phyloP scores from a whole-genome alignment of 2,329 filamentous ascomycete species.

The Diaporthe citri region DNA sequence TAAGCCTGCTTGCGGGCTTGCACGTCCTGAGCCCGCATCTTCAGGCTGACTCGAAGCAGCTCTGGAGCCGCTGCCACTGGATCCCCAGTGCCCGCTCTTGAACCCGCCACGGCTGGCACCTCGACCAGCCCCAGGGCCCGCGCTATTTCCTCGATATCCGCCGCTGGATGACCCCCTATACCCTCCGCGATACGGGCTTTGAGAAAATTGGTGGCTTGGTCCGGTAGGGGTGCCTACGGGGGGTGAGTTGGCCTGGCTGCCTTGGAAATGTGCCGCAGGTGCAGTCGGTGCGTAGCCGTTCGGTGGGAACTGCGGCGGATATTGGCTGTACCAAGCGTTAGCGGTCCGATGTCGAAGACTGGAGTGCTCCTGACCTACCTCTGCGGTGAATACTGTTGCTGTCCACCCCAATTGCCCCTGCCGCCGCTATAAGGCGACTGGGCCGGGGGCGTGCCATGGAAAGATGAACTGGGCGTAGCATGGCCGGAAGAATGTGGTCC shows the following conservation, averaged over 20 bases:
- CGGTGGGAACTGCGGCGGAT: slow-evolving; percentile 71
- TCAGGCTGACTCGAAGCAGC: slow-evolving; percentile 45
- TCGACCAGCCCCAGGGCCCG: slow-evolving; percentile 59
- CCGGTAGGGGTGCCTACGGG: slow-evolving; percentile 69
- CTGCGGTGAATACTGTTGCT: slow-evolving; percentile 54
- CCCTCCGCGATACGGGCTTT: slow-evolving; percentile 58
- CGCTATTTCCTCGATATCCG: slow-evolving; percentile 72
- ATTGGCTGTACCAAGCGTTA: slow-evolving; percentile 65
- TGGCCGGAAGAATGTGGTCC: slow-evolving; percentile 52
- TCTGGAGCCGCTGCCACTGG: slow-evolving; percentile 57
- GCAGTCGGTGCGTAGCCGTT: slow-evolving; percentile 60
- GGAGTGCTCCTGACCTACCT: slow-evolving; percentile 51
- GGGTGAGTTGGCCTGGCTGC: slow-evolving; percentile 60
- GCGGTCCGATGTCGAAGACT: slow-evolving; percentile 36
- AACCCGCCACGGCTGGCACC: slow-evolving; percentile 70
- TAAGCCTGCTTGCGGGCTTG: slow-evolving; percentile 42
- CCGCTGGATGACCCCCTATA: slow-evolving; percentile 61
- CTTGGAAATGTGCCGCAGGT: slow-evolving; percentile 67
- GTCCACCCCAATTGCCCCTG: slow-evolving; percentile 55
- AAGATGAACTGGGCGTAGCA: slow-evolving; percentile 58
- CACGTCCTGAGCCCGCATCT: slow-evolving; percentile 46
- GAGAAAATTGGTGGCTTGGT: slow-evolving; percentile 66
- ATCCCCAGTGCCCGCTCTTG: slow-evolving; percentile 79
- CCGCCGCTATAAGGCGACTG: slow-evolving; percentile 57
- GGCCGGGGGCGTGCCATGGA: slow-evolving; percentile 58